phyloP scores from a whole-genome alignment of 805 yeast species.

The Kurtzmaniella cleridarum region DNA sequence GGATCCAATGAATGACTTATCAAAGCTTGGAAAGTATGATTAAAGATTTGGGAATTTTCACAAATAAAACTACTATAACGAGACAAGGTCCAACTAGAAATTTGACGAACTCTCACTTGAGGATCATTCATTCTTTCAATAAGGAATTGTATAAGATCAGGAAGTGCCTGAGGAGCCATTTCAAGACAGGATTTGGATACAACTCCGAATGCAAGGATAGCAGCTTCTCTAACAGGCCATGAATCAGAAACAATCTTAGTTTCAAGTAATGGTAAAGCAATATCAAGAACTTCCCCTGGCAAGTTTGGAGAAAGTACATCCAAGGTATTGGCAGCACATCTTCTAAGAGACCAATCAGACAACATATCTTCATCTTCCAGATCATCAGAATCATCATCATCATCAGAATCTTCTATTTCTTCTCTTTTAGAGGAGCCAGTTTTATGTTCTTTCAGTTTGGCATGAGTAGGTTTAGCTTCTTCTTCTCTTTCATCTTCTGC shows the following conservation, averaged over 20 bases:
- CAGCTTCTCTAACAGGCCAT: constrained; percentile 92
- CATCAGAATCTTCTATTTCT: constrained; percentile 43
- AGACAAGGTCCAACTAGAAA: constrained; percentile 92
- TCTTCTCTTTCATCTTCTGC: constrained; percentile 68
- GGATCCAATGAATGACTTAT: constrained; percentile 71
- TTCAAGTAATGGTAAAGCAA: constrained; percentile 71
- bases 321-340: constrained; percentile 90
- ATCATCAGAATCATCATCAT: constrained; percentile 65
- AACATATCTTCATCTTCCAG: constrained; percentile 64
- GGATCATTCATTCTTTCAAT: constrained; percentile 71
- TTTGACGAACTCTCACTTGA: constrained; percentile 85
- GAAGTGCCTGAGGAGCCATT: constrained; percentile 63
- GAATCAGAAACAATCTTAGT: constrained; percentile 60
- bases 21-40: constrained; percentile 74
- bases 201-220: constrained; percentile 93
- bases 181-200: constrained; percentile 84
- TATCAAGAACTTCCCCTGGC: constrained; percentile 62
- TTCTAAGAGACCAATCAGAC: constrained; percentile 85
- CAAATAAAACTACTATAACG: constrained; percentile 82
- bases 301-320: constrained; percentile 69
- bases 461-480: constrained; percentile 80
- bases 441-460: constrained; percentile 50
- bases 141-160: constrained; percentile 76
- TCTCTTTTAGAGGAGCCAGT: constrained; percentile 15
- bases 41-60: constrained; percentile 62